Conservation (phyloP, 371 early-diverging fungal species). For the Mortierella polycephala region DNA sequence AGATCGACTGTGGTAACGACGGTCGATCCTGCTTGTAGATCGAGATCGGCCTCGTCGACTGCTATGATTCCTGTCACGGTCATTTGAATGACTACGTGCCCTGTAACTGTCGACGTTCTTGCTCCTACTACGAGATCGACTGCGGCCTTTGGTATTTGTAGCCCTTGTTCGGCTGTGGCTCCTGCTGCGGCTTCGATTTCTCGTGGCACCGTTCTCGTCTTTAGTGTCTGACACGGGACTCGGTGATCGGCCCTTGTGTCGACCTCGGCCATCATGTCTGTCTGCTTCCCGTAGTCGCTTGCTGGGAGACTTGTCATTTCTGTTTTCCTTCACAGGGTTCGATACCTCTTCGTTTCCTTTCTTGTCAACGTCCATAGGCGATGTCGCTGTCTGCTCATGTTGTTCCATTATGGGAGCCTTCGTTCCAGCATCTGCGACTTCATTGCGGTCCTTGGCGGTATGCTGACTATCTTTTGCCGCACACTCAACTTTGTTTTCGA, state of each 20-base stretch:
- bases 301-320: constrained; percentile 1
- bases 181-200: constrained; percentile 19
- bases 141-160: constrained; percentile 6
- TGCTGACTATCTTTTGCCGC: no score
- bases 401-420: neutral
- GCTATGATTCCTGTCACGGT: constrained; percentile 12
- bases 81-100: constrained; percentile 13
- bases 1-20: constrained; percentile 18
- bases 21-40: constrained; percentile 1
- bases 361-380: neutral
- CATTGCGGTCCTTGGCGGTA: no score
- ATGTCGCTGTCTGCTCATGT: neutral
- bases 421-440: no score
- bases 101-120: constrained; percentile 1
- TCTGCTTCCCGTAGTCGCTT: constrained; percentile 19
- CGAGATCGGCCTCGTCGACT: constrained; percentile 5
- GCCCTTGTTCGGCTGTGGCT: constrained; percentile 15
- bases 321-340: neutral
- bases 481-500: no score
- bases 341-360: constrained; percentile 1
- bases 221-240: constrained; percentile 13
- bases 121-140: constrained; percentile 19
- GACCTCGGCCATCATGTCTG: constrained; percentile 13
- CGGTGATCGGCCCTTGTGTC: constrained; percentile 15
- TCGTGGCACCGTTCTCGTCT: neutral